A percentile compares a stretch with the other conserved stretches of the same genome.
These are phyloP conservation scores for Sporothrix phasma DNA, from an alignment of 2,329 filamentous ascomycete species.

Conservation along the genomic window DNA sequence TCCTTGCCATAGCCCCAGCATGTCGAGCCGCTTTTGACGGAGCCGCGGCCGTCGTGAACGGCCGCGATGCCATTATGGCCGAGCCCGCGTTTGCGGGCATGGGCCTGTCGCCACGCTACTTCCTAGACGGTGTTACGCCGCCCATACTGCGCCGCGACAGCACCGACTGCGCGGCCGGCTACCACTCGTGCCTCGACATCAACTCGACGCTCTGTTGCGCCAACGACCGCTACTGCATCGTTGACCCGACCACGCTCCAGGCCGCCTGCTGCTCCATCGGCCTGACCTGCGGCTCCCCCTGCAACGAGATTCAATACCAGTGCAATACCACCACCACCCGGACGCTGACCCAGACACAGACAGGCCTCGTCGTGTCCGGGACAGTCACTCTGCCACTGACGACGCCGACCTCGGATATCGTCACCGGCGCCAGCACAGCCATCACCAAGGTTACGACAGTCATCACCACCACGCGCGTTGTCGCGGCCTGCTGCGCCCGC, in stretches of 20 bases:
- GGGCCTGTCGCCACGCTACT: conserved; percentile 9
- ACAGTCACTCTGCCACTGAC: not conserved
- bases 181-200: conserved; percentile 22
- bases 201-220: conserved; percentile 23
- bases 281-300: conserved; percentile 25
- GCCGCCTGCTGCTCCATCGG: conserved; percentile 27
- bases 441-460: conserved; percentile 21
- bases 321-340: conserved; percentile 23
- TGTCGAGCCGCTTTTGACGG: not conserved
- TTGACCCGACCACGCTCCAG: conserved; percentile 20
- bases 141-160: conserved; percentile 12
- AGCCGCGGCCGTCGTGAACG: not conserved
- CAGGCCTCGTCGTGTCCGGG: not conserved
- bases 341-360: conserved; percentile 22
- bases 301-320: conserved; percentile 23
- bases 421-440: conserved; percentile 9
- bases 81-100: not conserved
- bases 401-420: conserved; percentile 13
- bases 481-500: conserved; percentile 31
- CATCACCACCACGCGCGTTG: conserved; percentile 22
- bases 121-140: conserved; percentile 4
- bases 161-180: conserved; percentile 12
- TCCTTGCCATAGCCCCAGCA: not conserved
- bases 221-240: conserved; percentile 25
- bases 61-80: not conserved